These are phyloP conservation scores for Clausena lansium DNA, from an alignment of 345 rosid species.

Conservation along the genomic window DNA sequence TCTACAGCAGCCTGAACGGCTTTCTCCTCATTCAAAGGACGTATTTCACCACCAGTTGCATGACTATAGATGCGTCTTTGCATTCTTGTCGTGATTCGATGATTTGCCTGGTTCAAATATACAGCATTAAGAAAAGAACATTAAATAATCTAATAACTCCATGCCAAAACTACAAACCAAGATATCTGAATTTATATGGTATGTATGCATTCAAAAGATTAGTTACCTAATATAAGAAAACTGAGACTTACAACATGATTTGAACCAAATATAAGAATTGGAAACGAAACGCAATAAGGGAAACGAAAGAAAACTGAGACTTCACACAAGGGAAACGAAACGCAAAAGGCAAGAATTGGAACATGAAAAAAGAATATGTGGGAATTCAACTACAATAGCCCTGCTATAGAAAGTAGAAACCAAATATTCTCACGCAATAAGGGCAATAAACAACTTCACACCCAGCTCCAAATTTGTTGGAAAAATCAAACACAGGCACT, in stretches of 20 bases:
- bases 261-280: neutral
- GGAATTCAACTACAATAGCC: neutral
- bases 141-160: neutral
- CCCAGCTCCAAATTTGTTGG: neutral
- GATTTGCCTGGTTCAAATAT: slow-evolving; percentile 56
- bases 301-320: neutral
- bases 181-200: neutral
- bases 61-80: slow-evolving; percentile 81
- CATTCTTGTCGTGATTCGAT: slow-evolving; percentile 64
- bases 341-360: neutral
- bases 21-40: slow-evolving; percentile 86
- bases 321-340: neutral
- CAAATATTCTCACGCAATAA: neutral
- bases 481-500: neutral
- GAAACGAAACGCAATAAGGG: neutral
- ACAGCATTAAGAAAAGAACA: slow-evolving; percentile 12
- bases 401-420: neutral
- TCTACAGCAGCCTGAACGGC: slow-evolving; percentile 98
- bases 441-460: neutral
- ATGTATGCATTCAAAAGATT: neutral
- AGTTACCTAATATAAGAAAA: neutral
- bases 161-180: neutral
- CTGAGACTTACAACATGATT: neutral
- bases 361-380: neutral
- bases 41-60: slow-evolving; percentile 80